Conservation (phyloP, 1,284 basidiomycete species). For the Mycena citricolor region DNA sequence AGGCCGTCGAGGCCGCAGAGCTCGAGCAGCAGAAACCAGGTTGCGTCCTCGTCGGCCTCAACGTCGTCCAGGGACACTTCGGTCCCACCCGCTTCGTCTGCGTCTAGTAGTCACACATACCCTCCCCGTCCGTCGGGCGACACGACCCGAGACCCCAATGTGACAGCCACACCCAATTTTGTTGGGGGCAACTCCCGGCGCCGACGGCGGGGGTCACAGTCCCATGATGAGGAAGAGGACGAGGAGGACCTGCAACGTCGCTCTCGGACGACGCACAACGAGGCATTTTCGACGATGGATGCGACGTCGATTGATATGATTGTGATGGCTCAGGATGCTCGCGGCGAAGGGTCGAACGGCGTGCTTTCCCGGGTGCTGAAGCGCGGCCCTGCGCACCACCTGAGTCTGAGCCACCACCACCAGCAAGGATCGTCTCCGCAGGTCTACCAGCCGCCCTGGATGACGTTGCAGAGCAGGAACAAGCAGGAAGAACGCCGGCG, state of each 20-base stretch:
- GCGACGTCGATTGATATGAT: conserved; percentile 52
- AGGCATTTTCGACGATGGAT: conserved; percentile 72
- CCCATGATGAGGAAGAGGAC: conserved; percentile 40
- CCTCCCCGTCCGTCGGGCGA: conserved; percentile 5
- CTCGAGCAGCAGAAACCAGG: conserved; percentile 16
- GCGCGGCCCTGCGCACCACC: conserved; percentile 6
- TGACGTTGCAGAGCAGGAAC: conserved; percentile 58
- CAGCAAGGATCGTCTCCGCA: no score
- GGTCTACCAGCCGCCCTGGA: conserved; percentile 65
- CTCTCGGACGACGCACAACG: conserved; percentile 65
- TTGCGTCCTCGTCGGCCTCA: neutral
- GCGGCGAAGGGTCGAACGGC: conserved; percentile 17
- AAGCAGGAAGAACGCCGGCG: conserved; percentile 66
- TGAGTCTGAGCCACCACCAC: no score
- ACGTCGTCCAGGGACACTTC: no score
- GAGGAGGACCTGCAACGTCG: conserved; percentile 33
- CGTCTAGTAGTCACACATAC: conserved; percentile 5
- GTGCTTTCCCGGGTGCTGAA: conserved; percentile 14
- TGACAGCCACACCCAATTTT: no score
- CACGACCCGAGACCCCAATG: conserved; percentile 4
- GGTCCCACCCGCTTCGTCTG: neutral
- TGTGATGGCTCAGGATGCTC: conserved; percentile 21
- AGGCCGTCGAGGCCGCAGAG: conserved; percentile 24
- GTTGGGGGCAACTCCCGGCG: conserved; percentile 3
- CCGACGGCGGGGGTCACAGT: conserved; percentile 16